These are phyloP conservation scores for Xylaria castorea DNA, from an alignment of 495 filamentous ascomycete species.

Conservation along the genomic window DNA sequence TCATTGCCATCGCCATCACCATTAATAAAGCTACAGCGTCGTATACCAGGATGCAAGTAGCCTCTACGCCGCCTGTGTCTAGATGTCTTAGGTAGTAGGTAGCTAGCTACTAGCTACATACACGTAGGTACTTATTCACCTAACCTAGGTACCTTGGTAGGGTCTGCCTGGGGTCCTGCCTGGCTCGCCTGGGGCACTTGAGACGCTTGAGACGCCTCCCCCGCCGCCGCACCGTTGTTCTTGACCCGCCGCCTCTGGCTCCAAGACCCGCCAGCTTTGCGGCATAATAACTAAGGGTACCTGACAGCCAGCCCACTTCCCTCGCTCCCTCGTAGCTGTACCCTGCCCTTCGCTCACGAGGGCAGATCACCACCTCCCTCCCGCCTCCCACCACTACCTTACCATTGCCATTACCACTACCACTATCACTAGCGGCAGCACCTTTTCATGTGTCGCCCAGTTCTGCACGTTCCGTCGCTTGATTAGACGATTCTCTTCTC, in stretches of 20 bases:
- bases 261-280: slow-evolving; percentile 9
- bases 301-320: slow-evolving; percentile 22
- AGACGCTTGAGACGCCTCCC: too few species aligned
- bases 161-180: neutral
- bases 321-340: slow-evolving; percentile 17
- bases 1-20: neutral
- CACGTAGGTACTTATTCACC: neutral
- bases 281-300: slow-evolving; percentile 24
- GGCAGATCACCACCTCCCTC: slow-evolving; percentile 22
- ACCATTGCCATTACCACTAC: neutral
- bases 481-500: neutral
- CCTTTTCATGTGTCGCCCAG: slow-evolving; percentile 4
- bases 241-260: neutral
- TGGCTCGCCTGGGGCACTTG: neutral
- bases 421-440: neutral
- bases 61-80: too few species aligned
- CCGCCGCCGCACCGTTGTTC: slow-evolving; percentile 17
- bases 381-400: neutral
- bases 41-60: too few species aligned
- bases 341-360: slow-evolving; percentile 16
- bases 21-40: too few species aligned
- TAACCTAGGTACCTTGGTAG: neutral
- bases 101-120: neutral
- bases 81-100: too few species aligned
- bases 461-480: neutral